Evolutionary conservation across 2,329 filamentous ascomycete species (phyloP), one percentile per base, ranked within the genome.

Genomic region (Curvularia eragrostidis): DNA sequence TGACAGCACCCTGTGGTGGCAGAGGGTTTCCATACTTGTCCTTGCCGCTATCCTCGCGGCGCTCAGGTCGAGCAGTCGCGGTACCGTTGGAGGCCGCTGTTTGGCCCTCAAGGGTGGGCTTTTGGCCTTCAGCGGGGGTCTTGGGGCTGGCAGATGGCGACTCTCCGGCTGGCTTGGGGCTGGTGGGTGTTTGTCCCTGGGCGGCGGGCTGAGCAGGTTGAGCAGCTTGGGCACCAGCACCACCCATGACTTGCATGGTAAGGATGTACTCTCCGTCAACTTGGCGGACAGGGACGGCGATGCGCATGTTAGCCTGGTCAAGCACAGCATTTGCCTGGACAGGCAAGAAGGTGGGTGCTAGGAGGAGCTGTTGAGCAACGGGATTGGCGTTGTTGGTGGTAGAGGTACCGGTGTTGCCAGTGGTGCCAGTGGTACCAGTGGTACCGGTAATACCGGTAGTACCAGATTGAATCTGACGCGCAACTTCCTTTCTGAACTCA

Each of bases 261-360:
- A 77, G 65, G 49, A 77, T 76, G 65, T 63, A 77, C 54, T 77
- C 74, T 50, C 74, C 74, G 52, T 77, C 74, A 13, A 76, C 52
- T 50, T 74, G 71, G 54, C 65, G 54, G 50, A 77, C 73, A 0
- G 74, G 74, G 38, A 77, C 63, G 19, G 74, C 74, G 43, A 76
- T 70, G 30, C 74, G 72, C 68, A 73, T 71, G 59, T 77, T 77
- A 30, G 69, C 53, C 44, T 70, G 69, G 43, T 77, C 74, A 34
- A 77, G 67, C 26, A 76, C 68, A 7, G 73, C 68, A 24, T 74
- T 61, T 19, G 71, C 72, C 39, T 73, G 67, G 34, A 77, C 59
- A 12, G 74, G 72, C 5, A 73, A 75, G 59, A 77, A 77, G 18
- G 74, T 77, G 5, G 74, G 74, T 1, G 65, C 62, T 26, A 77